Evolutionary conservation across 805 yeast genomes (phyloP).

Genomic region (Sporopachydermia lactativora): DNA sequence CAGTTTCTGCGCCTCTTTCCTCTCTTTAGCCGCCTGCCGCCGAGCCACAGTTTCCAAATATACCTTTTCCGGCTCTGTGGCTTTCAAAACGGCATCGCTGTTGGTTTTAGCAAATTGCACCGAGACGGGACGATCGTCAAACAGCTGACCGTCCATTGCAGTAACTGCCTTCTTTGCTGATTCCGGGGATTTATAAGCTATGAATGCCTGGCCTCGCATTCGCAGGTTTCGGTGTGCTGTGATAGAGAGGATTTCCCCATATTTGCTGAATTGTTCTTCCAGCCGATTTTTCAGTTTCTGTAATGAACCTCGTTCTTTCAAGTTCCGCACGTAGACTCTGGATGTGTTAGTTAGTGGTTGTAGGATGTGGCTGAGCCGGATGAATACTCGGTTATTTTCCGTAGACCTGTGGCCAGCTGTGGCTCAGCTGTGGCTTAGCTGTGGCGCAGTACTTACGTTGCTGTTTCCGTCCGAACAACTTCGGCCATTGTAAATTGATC

Average conservation of each 20-base stretch:
- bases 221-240: slow-evolving; percentile 45
- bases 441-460: too few species aligned
- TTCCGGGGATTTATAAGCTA: slow-evolving; percentile 33
- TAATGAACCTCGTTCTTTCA: slow-evolving; percentile 54
- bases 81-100: slow-evolving; percentile 9
- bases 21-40: slow-evolving; percentile 6
- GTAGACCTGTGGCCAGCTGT: too few species aligned
- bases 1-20: slow-evolving; percentile 9
- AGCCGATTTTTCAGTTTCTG: slow-evolving; percentile 34
- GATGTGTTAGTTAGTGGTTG: too few species aligned
- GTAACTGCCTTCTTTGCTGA: slow-evolving; percentile 33
- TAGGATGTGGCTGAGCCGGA: too few species aligned
- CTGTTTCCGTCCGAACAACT: too few species aligned
- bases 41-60: slow-evolving; percentile 10
- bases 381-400: too few species aligned
- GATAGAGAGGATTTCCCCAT: slow-evolving; percentile 35
- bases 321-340: slow-evolving; percentile 44
- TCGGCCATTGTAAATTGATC: too few species aligned
- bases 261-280: slow-evolving; percentile 25
- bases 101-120: slow-evolving; percentile 24
- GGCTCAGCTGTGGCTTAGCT: too few species aligned
- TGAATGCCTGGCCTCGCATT: slow-evolving; percentile 74
- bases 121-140: slow-evolving; percentile 35
- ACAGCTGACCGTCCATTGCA: slow-evolving; percentile 24
- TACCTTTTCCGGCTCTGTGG: slow-evolving; percentile 12